These are phyloP conservation scores for Bipolaris zeicola DNA, from an alignment of 2,329 filamentous ascomycete species.

Conservation along the genomic window DNA sequence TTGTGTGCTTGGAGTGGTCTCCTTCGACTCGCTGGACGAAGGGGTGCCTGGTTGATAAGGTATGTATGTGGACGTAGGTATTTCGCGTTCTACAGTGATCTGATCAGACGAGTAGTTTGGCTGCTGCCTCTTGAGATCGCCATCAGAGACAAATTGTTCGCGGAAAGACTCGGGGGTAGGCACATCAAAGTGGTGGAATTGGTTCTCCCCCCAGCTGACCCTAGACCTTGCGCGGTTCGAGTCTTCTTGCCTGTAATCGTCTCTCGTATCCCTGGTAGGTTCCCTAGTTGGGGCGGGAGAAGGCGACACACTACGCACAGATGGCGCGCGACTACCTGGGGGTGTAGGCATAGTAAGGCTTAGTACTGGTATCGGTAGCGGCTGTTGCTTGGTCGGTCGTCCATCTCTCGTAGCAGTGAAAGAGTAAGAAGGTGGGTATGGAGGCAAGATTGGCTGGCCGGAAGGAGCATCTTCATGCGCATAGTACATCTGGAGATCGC, in stretches of 20 bases:
- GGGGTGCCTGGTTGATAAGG: slow-evolving; percentile 40
- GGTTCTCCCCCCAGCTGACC: slow-evolving; percentile 56
- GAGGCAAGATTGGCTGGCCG: slow-evolving; percentile 36
- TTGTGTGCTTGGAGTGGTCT: slow-evolving; percentile 39
- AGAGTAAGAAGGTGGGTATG: slow-evolving; percentile 46
- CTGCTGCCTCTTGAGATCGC: slow-evolving; percentile 32
- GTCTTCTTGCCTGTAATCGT: slow-evolving; percentile 34
- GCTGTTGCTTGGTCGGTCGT: slow-evolving; percentile 35
- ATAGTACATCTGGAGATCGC: slow-evolving; percentile 52
- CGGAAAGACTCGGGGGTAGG: slow-evolving; percentile 52
- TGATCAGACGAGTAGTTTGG: slow-evolving; percentile 42
- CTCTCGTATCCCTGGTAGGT: slow-evolving; percentile 28
- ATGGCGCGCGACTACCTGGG: slow-evolving; percentile 55
- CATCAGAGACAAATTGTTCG: slow-evolving; percentile 45
- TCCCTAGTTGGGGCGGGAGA: slow-evolving; percentile 44
- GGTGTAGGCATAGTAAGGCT: slow-evolving; percentile 65
- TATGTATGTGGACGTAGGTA: slow-evolving; percentile 35
- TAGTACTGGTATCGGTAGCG: slow-evolving; percentile 58
- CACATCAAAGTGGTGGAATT: slow-evolving; percentile 55
- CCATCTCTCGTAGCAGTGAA: slow-evolving; percentile 52
- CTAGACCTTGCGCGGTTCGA: slow-evolving; percentile 36
- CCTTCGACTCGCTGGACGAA: slow-evolving; percentile 19
- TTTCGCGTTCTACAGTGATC: slow-evolving; percentile 48
- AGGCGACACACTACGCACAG: slow-evolving; percentile 43
- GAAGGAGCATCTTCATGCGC: slow-evolving; percentile 46